A percentile compares a stretch with the other conserved stretches of the same genome.
phyloP scores from a whole-genome alignment of 192 early-diverging fungal species.

The Entophlyctis luteolus region DNA sequence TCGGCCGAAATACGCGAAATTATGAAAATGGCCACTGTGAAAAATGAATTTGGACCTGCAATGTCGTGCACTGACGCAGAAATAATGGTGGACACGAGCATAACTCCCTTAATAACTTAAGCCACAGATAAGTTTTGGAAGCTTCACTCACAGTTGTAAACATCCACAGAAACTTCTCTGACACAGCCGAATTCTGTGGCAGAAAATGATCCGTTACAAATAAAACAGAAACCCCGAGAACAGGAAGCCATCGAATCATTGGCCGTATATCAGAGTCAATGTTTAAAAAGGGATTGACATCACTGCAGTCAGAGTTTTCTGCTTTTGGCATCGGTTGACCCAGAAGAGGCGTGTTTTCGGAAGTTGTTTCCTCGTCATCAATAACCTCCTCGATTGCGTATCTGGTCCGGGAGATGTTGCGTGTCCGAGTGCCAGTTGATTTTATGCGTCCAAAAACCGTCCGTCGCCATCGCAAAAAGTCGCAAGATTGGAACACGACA shows the following conservation, averaged over 20 bases:
- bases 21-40: neutral
- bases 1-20: neutral
- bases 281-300: neutral
- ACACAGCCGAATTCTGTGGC: neutral
- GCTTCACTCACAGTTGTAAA: neutral
- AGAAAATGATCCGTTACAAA: neutral
- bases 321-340: neutral
- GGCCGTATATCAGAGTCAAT: neutral
- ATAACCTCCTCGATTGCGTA: too few species aligned
- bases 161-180: too few species aligned
- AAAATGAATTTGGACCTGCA: slow-evolving; percentile 2
- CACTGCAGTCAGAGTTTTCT: neutral
- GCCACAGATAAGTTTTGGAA: neutral
- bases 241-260: neutral
- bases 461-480: too few species aligned
- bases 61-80: neutral
- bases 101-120: neutral
- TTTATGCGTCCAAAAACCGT: too few species aligned
- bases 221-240: neutral
- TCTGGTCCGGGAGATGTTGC: too few species aligned
- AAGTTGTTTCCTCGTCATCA: neutral
- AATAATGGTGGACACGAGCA: neutral
- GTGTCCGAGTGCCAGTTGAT: too few species aligned
- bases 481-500: too few species aligned
- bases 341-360: neutral